Percentiles rank a stretch among this genome's conserved stretches.
Evolutionary conservation across 73 alveolate genomes (phyloP).

Genomic region (Paramecium sonneborni): DNA sequence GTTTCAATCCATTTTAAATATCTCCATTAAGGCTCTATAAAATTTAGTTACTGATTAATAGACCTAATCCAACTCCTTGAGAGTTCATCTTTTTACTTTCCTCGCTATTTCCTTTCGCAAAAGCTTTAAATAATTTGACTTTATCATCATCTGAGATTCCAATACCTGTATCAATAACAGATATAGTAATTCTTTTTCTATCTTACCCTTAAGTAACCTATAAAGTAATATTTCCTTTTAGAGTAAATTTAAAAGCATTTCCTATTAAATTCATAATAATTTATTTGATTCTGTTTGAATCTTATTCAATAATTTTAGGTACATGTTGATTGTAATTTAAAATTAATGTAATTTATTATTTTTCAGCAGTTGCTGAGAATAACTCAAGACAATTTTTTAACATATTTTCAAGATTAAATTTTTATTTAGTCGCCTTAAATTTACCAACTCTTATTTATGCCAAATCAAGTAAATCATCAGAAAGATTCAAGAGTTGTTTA

Average conservation of each 20-base stretch:
- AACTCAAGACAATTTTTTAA: conserved; percentile 8
- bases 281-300: not conserved
- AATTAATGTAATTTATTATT: not conserved
- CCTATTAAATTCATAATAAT: not conserved
- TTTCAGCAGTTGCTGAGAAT: conserved; percentile 10
- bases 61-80: conserved; percentile 70
- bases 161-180: conserved; percentile 62
- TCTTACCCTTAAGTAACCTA: not conserved
- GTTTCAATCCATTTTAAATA: not conserved
- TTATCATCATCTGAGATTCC: conserved; percentile 65
- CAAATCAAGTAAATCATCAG: conserved; percentile 49
- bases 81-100: conserved; percentile 51
- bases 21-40: conserved; percentile 3
- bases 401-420: not conserved
- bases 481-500: conserved; percentile 28
- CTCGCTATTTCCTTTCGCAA: conserved; percentile 59
- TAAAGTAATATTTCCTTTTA: not conserved
- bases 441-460: conserved; percentile 50
- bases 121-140: conserved; percentile 56
- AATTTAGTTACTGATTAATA: conserved; percentile 49
- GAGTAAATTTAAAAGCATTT: conserved; percentile 25
- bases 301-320: not conserved
- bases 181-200: not conserved
- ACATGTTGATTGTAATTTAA: conserved; percentile 28
- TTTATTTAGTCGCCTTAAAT: conserved; percentile 7